These are phyloP conservation scores for Scheffersomyces ergatensis DNA, from an alignment of 805 yeast genomes.

Conservation along the genomic window DNA sequence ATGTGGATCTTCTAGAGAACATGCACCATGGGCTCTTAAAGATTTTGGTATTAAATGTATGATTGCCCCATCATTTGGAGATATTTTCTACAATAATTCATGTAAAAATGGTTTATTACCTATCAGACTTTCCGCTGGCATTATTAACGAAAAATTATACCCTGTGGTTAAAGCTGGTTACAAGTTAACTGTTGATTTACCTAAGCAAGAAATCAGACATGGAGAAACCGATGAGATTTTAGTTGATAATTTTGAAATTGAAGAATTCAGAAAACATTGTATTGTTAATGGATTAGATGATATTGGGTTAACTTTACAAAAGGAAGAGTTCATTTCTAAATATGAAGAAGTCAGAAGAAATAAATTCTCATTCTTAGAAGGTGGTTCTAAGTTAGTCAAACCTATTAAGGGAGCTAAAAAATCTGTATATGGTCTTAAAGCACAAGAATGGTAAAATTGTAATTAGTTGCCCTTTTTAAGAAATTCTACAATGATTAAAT, in stretches of 20 bases:
- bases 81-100: slow-evolving; percentile 95
- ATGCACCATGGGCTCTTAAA: slow-evolving; percentile 98
- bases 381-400: slow-evolving; percentile 67
- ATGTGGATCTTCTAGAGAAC: slow-evolving; percentile 99
- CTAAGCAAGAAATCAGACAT: slow-evolving; percentile 75
- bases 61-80: slow-evolving; percentile 98
- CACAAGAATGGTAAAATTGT: slow-evolving; percentile 67
- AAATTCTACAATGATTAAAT: too few species aligned
- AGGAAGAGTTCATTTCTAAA: slow-evolving; percentile 69
- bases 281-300: slow-evolving; percentile 93
- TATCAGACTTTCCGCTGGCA: slow-evolving; percentile 80
- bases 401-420: slow-evolving; percentile 71
- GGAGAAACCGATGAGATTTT: slow-evolving; percentile 62
- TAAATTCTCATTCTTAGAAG: slow-evolving; percentile 88
- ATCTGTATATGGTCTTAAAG: slow-evolving; percentile 60
- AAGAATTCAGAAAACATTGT: slow-evolving; percentile 91
- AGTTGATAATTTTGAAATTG: slow-evolving; percentile 82
- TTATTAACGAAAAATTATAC: slow-evolving; percentile 65
- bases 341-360: slow-evolving; percentile 78
- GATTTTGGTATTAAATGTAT: slow-evolving; percentile 96
- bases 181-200: slow-evolving; percentile 76
- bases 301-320: slow-evolving; percentile 91
- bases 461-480: too few species aligned
- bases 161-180: slow-evolving; percentile 79
- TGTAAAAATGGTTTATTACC: slow-evolving; percentile 95